A percentile compares a stretch with the other conserved stretches of the same genome.
These are phyloP conservation scores for Cladosporium sp. DNA, from an alignment of 2,329 filamentous ascomycete genomes.

Conservation along the genomic window DNA sequence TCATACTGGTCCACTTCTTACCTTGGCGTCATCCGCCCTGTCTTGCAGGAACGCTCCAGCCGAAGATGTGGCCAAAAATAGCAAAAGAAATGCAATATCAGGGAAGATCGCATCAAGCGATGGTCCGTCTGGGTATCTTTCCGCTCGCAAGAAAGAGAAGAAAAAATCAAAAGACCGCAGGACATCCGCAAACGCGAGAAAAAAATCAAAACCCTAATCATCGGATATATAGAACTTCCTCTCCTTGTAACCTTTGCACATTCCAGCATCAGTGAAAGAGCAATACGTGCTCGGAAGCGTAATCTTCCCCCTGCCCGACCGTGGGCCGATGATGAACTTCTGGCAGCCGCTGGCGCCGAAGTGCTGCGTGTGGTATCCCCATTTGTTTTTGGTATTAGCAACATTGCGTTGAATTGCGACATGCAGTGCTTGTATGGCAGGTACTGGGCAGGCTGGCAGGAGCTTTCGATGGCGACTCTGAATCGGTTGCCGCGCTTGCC, in stretches of 20 bases:
- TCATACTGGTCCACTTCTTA: background rate
- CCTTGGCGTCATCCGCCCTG: background rate
- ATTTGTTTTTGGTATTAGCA: conserved; percentile 15
- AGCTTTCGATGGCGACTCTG: conserved; percentile 19
- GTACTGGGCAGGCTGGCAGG: conserved; percentile 26
- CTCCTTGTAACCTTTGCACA: background rate
- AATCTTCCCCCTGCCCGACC: background rate
- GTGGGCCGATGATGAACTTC: conserved; percentile 12
- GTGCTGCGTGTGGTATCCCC: background rate
- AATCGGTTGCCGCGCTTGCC: conserved; percentile 18
- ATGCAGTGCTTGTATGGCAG: conserved; percentile 27
- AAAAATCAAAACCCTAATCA: background rate
- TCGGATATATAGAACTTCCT: background rate
- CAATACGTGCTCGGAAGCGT: background rate
- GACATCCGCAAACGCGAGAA: background rate
- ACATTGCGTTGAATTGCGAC: conserved; percentile 29
- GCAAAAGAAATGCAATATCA: background rate
- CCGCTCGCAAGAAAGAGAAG: background rate
- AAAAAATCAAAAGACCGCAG: background rate
- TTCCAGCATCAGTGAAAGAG: background rate
- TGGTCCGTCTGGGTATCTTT: background rate
- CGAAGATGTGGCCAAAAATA: background rate
- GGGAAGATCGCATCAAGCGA: background rate
- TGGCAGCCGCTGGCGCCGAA: conserved; percentile 9
- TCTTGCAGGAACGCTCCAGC: background rate